Evolutionary conservation across 169 alveolate genomes (phyloP).

Genomic region (Plasmodium knowlesi): DNA sequence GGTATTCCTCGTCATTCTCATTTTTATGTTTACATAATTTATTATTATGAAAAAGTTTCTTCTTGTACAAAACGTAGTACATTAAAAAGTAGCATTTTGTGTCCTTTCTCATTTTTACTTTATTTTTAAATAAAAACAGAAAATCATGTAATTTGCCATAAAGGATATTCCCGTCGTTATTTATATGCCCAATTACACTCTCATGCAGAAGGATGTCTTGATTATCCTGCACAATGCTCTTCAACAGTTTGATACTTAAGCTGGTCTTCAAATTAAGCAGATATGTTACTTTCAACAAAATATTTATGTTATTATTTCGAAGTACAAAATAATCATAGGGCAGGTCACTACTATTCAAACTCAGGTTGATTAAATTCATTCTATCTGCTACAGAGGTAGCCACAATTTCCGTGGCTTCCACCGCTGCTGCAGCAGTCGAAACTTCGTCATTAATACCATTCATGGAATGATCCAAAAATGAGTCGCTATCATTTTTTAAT

Average conservation of each 20-base stretch:
- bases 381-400: conserved; percentile 2
- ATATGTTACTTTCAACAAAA: conserved; percentile 46
- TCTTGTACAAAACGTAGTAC: conserved; percentile 60
- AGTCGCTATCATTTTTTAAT: conserved; percentile 28
- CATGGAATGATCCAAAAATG: conserved; percentile 18
- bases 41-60: conserved; percentile 13
- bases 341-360: conserved; percentile 57
- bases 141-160: conserved; percentile 75
- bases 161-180: conserved; percentile 72
- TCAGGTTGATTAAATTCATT: conserved; percentile 22
- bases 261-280: conserved; percentile 60
- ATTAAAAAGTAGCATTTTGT: conserved; percentile 46
- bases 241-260: conserved; percentile 46
- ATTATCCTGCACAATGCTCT: conserved; percentile 63
- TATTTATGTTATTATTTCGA: conserved; percentile 59
- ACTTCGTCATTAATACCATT: conserved; percentile 34
- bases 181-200: conserved; percentile 65
- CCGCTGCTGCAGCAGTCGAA: not conserved
- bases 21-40: conserved; percentile 24
- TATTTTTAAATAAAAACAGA: conserved; percentile 70
- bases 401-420: not conserved
- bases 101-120: conserved; percentile 49
- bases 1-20: conserved; percentile 45
- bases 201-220: conserved; percentile 66
- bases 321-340: conserved; percentile 60